phyloP scores from a whole-genome alignment of 441 rosid species.

The Erodium chrysanthum region DNA sequence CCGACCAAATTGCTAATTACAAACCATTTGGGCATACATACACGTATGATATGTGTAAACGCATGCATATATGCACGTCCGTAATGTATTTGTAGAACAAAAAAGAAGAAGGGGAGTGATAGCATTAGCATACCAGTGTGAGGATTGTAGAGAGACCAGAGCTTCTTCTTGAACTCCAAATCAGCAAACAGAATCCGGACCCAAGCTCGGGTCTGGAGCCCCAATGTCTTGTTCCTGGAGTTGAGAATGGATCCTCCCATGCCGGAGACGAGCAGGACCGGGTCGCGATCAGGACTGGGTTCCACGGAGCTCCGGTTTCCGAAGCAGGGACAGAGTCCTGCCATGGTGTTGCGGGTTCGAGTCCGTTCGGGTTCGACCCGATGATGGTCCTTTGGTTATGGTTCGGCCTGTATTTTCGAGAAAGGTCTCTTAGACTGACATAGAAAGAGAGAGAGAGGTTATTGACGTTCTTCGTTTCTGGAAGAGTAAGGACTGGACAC shows the following conservation, averaged over 20 bases:
- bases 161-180: conserved; percentile 56
- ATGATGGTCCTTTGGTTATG: neutral
- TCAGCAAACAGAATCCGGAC: conserved; percentile 71
- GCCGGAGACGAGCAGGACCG: conserved; percentile 64
- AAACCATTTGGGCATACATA: neutral
- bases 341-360: neutral
- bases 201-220: conserved; percentile 62
- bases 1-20: neutral
- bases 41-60: neutral
- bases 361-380: neutral
- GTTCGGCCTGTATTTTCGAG: neutral
- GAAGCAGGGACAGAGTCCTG: conserved; percentile 43
- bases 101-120: conserved; percentile 5
- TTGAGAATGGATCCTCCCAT: conserved; percentile 73
- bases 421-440: neutral
- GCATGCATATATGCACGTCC: too few relatives aligned
- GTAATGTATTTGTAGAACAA: too few relatives aligned
- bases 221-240: conserved; percentile 45
- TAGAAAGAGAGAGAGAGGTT: too few relatives aligned
- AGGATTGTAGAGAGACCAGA: conserved; percentile 76
- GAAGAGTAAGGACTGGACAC: too few relatives aligned
- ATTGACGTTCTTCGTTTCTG: neutral
- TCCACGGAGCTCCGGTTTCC: conserved; percentile 23
- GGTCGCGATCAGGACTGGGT: conserved; percentile 34
- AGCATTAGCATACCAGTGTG: conserved; percentile 37